These are phyloP conservation scores for Rhizomucor pusillus DNA, from an alignment of 371 early-diverging fungal species.

Conservation along the genomic window DNA sequence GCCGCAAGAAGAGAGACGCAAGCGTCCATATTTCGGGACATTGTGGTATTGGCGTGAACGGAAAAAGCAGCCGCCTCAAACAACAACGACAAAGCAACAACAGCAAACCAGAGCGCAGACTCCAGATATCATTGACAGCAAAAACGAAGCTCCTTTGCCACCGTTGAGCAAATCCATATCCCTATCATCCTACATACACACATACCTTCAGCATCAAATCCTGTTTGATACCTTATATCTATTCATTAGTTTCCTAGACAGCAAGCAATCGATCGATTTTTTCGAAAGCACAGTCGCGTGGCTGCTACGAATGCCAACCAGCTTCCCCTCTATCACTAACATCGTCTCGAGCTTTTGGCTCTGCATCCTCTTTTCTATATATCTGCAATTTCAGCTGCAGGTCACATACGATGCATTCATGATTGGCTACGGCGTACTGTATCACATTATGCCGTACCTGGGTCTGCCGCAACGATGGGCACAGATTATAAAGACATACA, in stretches of 20 bases:
- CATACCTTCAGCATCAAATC: slow-evolving; percentile 14
- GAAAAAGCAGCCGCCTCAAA: neutral
- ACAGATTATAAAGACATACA: slow-evolving; percentile 20
- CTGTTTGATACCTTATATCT: slow-evolving; percentile 17
- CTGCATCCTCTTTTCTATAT: slow-evolving; percentile 29
- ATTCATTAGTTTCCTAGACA: neutral
- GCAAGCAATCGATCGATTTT: slow-evolving; percentile 5
- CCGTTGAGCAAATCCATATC: slow-evolving; percentile 5
- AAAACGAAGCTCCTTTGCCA: neutral
- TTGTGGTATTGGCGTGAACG: slow-evolving; percentile 31
- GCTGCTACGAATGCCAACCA: slow-evolving; percentile 3
- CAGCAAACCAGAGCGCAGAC: no score
- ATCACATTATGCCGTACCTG: slow-evolving; percentile 20
- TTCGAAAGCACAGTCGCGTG: slow-evolving; percentile 4
- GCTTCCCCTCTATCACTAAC: neutral
- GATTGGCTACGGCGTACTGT: slow-evolving; percentile 11
- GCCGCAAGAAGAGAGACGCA: slow-evolving; percentile 32
- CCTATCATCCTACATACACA: slow-evolving; percentile 3
- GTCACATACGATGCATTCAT: slow-evolving; percentile 25
- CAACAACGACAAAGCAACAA: neutral
- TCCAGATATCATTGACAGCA: neutral
- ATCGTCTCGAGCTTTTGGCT: slow-evolving; percentile 16
- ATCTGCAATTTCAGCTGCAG: slow-evolving; percentile 35
- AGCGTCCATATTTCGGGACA: slow-evolving; percentile 22
- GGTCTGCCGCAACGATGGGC: slow-evolving; percentile 12